phyloP scores from a whole-genome alignment of 108 stramenopile genomes.

The Parietichytrium sp. region DNA sequence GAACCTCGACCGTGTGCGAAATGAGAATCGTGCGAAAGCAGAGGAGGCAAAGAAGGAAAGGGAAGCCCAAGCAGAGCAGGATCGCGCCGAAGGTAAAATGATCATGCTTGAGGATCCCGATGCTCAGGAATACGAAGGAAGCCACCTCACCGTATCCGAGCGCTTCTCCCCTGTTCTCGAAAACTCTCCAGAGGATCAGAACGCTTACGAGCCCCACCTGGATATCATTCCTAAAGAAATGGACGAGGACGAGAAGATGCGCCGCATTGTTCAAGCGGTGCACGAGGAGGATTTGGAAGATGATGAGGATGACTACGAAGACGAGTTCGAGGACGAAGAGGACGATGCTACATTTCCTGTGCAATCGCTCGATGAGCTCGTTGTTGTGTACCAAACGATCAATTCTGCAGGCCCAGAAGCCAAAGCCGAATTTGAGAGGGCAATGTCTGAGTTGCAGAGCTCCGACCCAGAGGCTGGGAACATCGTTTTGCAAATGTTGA shows the following conservation, averaged over 20 bases:
- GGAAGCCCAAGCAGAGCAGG: too few relatives aligned
- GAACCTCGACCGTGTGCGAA: too few relatives aligned
- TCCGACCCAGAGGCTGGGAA: too few relatives aligned
- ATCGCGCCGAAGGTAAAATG: too few relatives aligned
- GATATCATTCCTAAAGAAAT: not conserved
- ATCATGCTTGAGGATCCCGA: too few relatives aligned
- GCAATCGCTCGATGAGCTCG: not conserved
- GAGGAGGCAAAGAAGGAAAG: too few relatives aligned
- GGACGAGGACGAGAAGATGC: not conserved
- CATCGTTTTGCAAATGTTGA: too few relatives aligned
- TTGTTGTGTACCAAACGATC: not conserved
- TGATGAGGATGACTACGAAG: not conserved
- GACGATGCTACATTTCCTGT: not conserved
- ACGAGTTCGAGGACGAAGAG: not conserved
- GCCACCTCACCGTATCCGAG: too few relatives aligned
- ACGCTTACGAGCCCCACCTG: not conserved
- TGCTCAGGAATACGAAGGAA: too few relatives aligned
- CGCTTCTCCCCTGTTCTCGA: too few relatives aligned
- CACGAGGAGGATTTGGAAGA: not conserved
- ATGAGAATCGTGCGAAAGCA: too few relatives aligned
- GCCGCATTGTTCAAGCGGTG: not conserved
- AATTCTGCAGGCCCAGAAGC: not conserved
- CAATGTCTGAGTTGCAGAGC: not conserved
- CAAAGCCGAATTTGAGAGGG: conserved; percentile 25
- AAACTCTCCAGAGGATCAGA: not conserved